A percentile compares a stretch with the other conserved stretches of the same genome.
Conservation (phyloP, 2,329 filamentous ascomycete genomes). For the Colletotrichum lentis region DNA sequence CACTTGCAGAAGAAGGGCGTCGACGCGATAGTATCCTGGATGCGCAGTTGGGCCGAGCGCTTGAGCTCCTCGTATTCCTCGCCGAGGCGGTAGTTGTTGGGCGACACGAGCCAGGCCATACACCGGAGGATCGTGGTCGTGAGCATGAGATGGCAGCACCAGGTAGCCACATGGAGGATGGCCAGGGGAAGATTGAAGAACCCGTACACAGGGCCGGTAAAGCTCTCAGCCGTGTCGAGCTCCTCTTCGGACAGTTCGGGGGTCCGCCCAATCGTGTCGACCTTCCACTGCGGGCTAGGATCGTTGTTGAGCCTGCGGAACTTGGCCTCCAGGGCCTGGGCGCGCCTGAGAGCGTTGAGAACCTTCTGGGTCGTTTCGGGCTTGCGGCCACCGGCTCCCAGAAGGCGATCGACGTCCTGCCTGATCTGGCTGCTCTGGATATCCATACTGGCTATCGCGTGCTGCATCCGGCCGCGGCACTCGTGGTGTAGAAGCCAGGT, state of each 20-base stretch:
- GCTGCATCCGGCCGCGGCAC: slow-evolving; percentile 37
- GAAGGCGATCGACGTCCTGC: slow-evolving; percentile 38
- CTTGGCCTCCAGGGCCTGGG: slow-evolving; percentile 32
- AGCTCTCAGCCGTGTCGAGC: slow-evolving; percentile 22
- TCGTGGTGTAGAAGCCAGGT: slow-evolving; percentile 40
- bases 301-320: slow-evolving; percentile 38
- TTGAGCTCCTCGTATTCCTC: slow-evolving; percentile 39
- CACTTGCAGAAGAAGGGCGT: slow-evolving; percentile 39
- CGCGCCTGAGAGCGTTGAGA: slow-evolving; percentile 32
- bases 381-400: slow-evolving; percentile 28
- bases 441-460: slow-evolving; percentile 39
- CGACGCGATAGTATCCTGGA: slow-evolving; percentile 39
- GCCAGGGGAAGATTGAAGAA: slow-evolving; percentile 39
- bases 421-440: slow-evolving; percentile 39
- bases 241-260: slow-evolving; percentile 31
- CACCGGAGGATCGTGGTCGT: slow-evolving; percentile 40
- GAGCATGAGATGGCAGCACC: slow-evolving; percentile 40
- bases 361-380: slow-evolving; percentile 36
- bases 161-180: slow-evolving; percentile 40
- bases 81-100: slow-evolving; percentile 38
- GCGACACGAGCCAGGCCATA: slow-evolving; percentile 40
- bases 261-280: slow-evolving; percentile 32
- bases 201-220: slow-evolving; percentile 38
- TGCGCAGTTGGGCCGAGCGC: slow-evolving; percentile 34
- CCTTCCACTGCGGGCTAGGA: slow-evolving; percentile 35